Base-by-base conservation (phyloP, 2,329 filamentous ascomycete species). In the Colletotrichum neosansevieriae region DNA sequence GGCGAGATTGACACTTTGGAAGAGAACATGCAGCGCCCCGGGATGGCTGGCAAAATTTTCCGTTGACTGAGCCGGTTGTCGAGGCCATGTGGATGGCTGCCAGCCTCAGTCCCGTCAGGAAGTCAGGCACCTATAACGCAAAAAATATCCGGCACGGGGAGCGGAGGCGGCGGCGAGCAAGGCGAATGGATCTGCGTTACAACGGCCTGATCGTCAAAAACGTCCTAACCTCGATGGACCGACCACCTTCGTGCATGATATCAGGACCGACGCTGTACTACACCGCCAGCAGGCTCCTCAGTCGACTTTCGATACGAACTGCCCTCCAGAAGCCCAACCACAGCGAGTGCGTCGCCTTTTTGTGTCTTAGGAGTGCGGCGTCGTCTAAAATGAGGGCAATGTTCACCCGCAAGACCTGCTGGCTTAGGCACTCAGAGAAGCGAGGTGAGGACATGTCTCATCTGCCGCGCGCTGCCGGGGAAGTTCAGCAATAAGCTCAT, bases 281-380 rank as follows among this genome's bases (percentile, higher is more conserved):
- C 67, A 38, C 44, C 29, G 42, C 53, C 53, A 63, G 56, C 53
- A 21, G 42, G 50, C 40, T 32, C 17, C 49, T 68, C 65, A 49
- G 63, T 54, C 58, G 65, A 65, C 53, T 67, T 50, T 70, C 67
- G 67, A 70, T 70, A 70, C 67, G 67, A 70, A 63, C 44, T 70
- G 58, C 67, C 63, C 53, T 63, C 24, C 19, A 34, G 0, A 44
- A 42, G 32, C 34, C 51, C 54, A n/a, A 5, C 24, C 36, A 40
- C 63, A 53, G 58, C 36, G 64, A 64, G 45, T 36, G 10, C 19
- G 21, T 53, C 24, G 32, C 51, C 13, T n/a, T 54, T 54, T 5
- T 21, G 24, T 54, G 47, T 58, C 51, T 58, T 54, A 36, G n/a
- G 40, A 21, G 13, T 38, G 59, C 51, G 29, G 58, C 51, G 58